A percentile compares a stretch with the other conserved stretches of the same genome.
Evolutionary conservation across 805 yeast genomes (phyloP).

Genomic region (Zygoascus bituminiphila): DNA sequence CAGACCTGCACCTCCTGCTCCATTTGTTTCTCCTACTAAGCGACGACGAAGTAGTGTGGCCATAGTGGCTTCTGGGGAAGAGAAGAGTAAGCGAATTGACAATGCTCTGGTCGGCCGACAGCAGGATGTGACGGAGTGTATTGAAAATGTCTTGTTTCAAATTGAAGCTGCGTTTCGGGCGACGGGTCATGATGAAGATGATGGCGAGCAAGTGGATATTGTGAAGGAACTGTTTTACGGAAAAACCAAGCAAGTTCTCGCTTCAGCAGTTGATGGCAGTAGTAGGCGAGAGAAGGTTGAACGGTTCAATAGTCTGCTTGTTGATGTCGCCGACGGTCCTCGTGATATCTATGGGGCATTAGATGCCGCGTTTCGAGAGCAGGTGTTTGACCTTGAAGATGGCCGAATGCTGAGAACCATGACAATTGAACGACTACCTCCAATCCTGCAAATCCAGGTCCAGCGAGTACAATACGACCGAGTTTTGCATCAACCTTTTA

Average conservation of each 20-base stretch:
- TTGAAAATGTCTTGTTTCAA: slow-evolving; percentile 86
- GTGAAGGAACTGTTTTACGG: slow-evolving; percentile 80
- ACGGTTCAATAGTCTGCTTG: slow-evolving; percentile 70
- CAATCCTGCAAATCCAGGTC: slow-evolving; percentile 80
- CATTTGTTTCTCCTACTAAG: neutral
- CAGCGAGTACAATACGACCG: slow-evolving; percentile 90
- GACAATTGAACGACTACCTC: slow-evolving; percentile 65
- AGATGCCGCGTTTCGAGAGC: slow-evolving; percentile 73
- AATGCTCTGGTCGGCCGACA: slow-evolving; percentile 68
- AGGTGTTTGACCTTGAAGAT: slow-evolving; percentile 53
- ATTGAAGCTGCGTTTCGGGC: slow-evolving; percentile 83
- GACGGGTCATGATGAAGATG: slow-evolving; percentile 41
- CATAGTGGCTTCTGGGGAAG: slow-evolving; percentile 1
- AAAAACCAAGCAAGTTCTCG: slow-evolving; percentile 66
- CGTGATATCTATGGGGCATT: slow-evolving; percentile 83
- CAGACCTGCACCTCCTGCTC: neutral
- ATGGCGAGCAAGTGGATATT: slow-evolving; percentile 77
- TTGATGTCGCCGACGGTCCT: slow-evolving; percentile 84
- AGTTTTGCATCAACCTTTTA: slow-evolving; percentile 62
- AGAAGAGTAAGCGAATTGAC: slow-evolving; percentile 10
- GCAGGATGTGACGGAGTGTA: slow-evolving; percentile 97
- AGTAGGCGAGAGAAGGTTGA: slow-evolving; percentile 52
- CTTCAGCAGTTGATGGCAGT: slow-evolving; percentile 26
- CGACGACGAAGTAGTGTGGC: slow-evolving; percentile 4
- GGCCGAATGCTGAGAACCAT: slow-evolving; percentile 69